phyloP scores from a whole-genome alignment of 1,139 yeast species.

The Lodderomyces beijingensis region DNA sequence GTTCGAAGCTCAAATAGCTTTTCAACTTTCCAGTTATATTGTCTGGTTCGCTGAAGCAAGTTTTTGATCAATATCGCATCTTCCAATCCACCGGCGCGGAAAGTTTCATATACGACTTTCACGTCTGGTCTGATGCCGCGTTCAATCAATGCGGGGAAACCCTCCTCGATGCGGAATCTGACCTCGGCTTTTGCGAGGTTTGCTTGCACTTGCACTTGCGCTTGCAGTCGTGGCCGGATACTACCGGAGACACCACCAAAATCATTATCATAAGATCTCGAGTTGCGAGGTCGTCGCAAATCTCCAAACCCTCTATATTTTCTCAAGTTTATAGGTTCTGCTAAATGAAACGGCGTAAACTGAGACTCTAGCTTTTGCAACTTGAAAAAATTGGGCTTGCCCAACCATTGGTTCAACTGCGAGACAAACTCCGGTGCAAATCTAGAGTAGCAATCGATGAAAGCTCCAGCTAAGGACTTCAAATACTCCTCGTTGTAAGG shows the following conservation, averaged over 20 bases:
- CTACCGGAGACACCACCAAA: too few species aligned
- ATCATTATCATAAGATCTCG: too few species aligned
- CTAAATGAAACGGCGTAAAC: conserved; percentile 26
- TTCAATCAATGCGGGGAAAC: conserved; percentile 30
- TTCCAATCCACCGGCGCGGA: conserved; percentile 12
- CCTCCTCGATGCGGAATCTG: conserved; percentile 30
- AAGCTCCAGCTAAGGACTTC: conserved; percentile 24
- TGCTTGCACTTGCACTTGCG: neutral
- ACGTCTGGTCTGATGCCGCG: conserved; percentile 37
- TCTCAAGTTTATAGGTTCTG: conserved; percentile 14
- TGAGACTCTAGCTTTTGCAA: conserved; percentile 25
- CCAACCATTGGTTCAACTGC: conserved; percentile 23
- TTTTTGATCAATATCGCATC: conserved; percentile 14
- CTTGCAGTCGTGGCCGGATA: conserved; percentile 3
- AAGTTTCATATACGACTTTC: conserved; percentile 27
- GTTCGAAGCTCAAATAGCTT: conserved; percentile 20
- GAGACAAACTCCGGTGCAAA: conserved; percentile 23
- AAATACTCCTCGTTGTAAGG: conserved; percentile 18
- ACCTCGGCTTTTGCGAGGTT: conserved; percentile 19
- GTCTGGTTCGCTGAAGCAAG: conserved; percentile 19
- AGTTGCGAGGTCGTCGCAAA: neutral
- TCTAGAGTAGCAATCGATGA: conserved; percentile 33
- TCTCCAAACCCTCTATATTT: conserved; percentile 9
- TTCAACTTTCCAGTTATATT: conserved; percentile 13
- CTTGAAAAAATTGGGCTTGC: conserved; percentile 14